Evolutionary conservation across 495 filamentous ascomycete species (phyloP), one percentile per base, ranked within the genome.

Genomic region (Clohesyomyces aquaticus): DNA sequence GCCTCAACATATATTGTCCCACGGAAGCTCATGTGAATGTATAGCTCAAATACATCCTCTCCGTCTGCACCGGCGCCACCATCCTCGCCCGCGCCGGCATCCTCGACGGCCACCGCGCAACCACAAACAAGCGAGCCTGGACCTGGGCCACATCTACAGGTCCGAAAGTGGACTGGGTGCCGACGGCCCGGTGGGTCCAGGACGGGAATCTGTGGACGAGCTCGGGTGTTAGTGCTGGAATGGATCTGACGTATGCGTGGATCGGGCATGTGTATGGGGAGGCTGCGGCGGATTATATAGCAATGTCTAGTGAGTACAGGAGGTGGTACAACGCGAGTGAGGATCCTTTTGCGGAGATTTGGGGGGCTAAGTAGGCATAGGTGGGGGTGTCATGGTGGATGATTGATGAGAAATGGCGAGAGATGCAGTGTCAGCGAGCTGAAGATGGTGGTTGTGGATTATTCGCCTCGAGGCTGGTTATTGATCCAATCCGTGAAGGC

Each of bases 181-280:
- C 77, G 3, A 71, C 71, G 19, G 88, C 88, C 21, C 73, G 88
- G 55, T 90, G 87, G 88, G 81, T 85, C 1, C 61, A 70, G 4
- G 85, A 87, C 74, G 87, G 85, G n/a, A 87, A 88, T 28, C 65
- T 88, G 3, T 91, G 87, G 87, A 86, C 84, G 10, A 79, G 79
- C 0, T 82, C 83, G 1, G 87, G 85, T 1, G 73, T 88, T 0
- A 81, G 76, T 38, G 82, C 83, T 12, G 87, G 87, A 0, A 85
- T 87, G n/a, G 88, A 91, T 77, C 77, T 82, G 32, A 82, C 77
- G 50, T 77, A 78, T 59, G 83, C 83, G 3, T 86, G 80, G 64
- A 65, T 86, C 14, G 71, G 46, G 16, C 60, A 75, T 23, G 61
- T 79, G 16, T 84, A 76, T 69, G 81, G 82, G 12, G 55, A 69